Base-by-base conservation (phyloP, 768 basidiomycete species). In the Leucocoprinus sp. region DNA sequence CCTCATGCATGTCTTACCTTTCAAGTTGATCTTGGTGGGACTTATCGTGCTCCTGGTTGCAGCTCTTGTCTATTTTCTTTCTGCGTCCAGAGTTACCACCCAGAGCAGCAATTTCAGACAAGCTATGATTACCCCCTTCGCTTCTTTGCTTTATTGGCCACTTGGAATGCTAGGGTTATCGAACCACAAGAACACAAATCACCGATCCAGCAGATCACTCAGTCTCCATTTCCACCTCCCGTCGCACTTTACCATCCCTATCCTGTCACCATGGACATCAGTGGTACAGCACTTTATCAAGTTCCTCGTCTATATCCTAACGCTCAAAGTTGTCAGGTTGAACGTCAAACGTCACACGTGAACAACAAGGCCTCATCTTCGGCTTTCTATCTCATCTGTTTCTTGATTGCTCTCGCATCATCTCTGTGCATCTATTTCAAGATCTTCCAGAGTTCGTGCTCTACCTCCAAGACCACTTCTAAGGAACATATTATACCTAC, bases 211-310 rank as follows among this genome's bases (percentile, higher is more conserved):
- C 4, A 31, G 44, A 21, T 24, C 33, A 21, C 26, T 48, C 8
- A 42, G 35, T 27, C 14, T 48, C n/a, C 39, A 48, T 29, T 22
- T 48, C 24, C 46, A 48, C 23, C 54, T 63, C 4, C 64, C 80
- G 0, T 66, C 73, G 1, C 85, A 86, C 56, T 85, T 85, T 57
- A 87, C 84, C 0, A 81, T 88, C 18, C 84, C 85, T 3, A 79
- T 88, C 3, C 59, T 88, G 14, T 88, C 85, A 0, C 85, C 84
- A 0, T 88, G 87, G 53, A 75, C 83, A 2, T 85, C 83, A 8
- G 85, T 87, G 57, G 84, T 87, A 49, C 45, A 75, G 2, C 42
- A 44, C 24, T 8, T 18, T 18, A 37, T 26, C 23, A 17, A 8
- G 5, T 38, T 29, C 21, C 18, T 18, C 2, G 21, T 34, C 26